Conservation (phyloP, 805 yeast species). For the Ogataea zsoltii region DNA sequence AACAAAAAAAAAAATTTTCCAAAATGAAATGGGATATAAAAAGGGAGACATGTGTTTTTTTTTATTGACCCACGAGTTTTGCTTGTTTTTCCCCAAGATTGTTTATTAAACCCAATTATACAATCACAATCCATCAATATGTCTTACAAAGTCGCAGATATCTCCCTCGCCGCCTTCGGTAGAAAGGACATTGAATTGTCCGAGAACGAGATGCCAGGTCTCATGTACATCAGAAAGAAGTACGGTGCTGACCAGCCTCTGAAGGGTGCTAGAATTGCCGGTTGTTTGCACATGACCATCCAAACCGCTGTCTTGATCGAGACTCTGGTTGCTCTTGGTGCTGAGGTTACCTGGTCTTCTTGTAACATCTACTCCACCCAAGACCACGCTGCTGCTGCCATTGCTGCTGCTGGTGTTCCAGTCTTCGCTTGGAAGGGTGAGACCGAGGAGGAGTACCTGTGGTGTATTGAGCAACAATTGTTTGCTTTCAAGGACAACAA, state of each 20-base stretch:
- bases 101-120: neutral
- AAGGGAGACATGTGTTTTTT: slow-evolving; percentile 9
- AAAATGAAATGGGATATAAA: slow-evolving; percentile 7
- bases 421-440: slow-evolving; percentile 99
- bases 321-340: slow-evolving; percentile 96
- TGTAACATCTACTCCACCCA: slow-evolving; percentile 99
- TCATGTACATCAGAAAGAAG: slow-evolving; percentile 93
- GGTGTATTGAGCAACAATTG: slow-evolving; percentile 99
- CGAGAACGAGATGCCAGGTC: slow-evolving; percentile 99
- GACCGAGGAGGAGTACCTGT: slow-evolving; percentile 98
- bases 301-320: slow-evolving; percentile 99
- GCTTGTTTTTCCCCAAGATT: neutral
- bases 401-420: slow-evolving; percentile 99
- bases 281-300: slow-evolving; percentile 99
- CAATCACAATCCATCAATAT: slow-evolving; percentile 36
- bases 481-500: slow-evolving; percentile 95
- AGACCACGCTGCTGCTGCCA: slow-evolving; percentile 99
- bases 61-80: neutral
- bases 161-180: slow-evolving; percentile 98
- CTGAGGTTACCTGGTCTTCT: slow-evolving; percentile 99
- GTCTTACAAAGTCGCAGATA: slow-evolving; percentile 89
- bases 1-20: slow-evolving; percentile 13
- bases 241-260: slow-evolving; percentile 93
- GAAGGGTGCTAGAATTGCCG: slow-evolving; percentile 98
- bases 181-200: slow-evolving; percentile 99